A percentile compares a stretch with the other conserved stretches of the same genome.
Evolutionary conservation across 2,329 filamentous ascomycete genomes (phyloP).

Genomic region (Aspergillus sojae): DNA sequence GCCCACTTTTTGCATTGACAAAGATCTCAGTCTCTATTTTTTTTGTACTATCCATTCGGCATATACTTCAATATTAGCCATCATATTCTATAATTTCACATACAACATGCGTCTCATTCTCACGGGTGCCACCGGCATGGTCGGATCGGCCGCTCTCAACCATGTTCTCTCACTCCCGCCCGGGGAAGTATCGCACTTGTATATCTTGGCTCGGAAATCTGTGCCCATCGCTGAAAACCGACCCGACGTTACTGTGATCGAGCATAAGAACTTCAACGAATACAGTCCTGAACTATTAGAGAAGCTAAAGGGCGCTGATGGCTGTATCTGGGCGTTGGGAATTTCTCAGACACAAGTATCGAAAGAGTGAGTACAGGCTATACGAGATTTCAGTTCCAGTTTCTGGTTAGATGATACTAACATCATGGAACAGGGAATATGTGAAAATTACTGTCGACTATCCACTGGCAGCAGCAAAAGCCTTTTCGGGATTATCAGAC

Average conservation of each 20-base stretch:
- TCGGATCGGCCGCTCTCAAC: constrained; percentile 64
- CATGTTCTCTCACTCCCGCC: constrained; percentile 62
- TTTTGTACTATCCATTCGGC: neutral
- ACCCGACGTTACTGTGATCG: constrained; percentile 62
- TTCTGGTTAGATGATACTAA: neutral
- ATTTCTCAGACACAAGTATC: constrained; percentile 62
- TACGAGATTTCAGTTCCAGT: neutral
- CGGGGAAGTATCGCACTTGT: constrained; percentile 13
- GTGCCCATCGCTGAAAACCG: constrained; percentile 62
- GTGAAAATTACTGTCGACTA: constrained; percentile 69
- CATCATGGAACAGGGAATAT: constrained; percentile 54
- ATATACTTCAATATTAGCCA: too few species aligned
- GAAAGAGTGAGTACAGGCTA: constrained; percentile 52
- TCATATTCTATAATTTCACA: neutral
- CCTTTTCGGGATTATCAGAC: constrained; percentile 56
- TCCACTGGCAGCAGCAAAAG: constrained; percentile 63
- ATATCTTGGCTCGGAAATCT: constrained; percentile 65
- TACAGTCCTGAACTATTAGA: constrained; percentile 60
- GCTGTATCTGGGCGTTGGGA: constrained; percentile 75
- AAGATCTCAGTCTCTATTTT: neutral
- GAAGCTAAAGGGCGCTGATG: constrained; percentile 65
- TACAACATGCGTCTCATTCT: constrained; percentile 56
- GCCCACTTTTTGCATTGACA: too few species aligned
- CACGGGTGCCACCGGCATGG: constrained; percentile 69
- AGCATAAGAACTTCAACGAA: constrained; percentile 66